Evolutionary conservation across 2,329 filamentous ascomycete genomes (phyloP).

Genomic region (Colletotrichum destructivum): DNA sequence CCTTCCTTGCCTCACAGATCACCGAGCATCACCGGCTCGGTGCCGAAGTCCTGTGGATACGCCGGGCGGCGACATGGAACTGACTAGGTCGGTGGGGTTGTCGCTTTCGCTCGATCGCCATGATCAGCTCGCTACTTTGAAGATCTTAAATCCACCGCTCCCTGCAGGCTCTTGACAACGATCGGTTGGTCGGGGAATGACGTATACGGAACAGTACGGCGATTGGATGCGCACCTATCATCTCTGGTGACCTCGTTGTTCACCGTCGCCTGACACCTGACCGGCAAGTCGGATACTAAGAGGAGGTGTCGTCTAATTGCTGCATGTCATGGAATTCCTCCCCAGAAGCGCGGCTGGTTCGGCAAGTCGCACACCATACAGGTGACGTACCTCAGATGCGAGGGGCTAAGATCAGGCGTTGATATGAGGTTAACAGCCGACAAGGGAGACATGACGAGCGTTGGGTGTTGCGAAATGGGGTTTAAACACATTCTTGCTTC

Average conservation of each 20-base stretch:
- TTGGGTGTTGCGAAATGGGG: accelerated
- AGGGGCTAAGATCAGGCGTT: background rate
- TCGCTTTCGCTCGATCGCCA: constrained; percentile 16
- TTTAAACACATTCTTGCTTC: background rate
- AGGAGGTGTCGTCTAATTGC: background rate
- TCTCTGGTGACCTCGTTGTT: background rate
- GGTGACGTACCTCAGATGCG: background rate
- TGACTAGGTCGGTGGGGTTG: constrained; percentile 1
- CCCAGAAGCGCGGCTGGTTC: background rate
- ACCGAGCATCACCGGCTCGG: constrained; percentile 23
- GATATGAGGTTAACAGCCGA: background rate
- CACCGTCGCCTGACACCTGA: no score
- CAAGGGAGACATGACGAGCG: background rate
- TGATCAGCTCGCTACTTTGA: background rate
- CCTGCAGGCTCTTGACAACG: no score
- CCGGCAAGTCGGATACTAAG: background rate
- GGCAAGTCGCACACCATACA: background rate
- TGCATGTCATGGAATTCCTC: background rate
- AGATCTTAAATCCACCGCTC: background rate
- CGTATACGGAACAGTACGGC: background rate
- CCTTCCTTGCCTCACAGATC: background rate
- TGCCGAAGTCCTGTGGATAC: constrained; percentile 9
- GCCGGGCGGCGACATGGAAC: constrained; percentile 2
- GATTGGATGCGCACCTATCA: background rate
- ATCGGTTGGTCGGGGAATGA: background rate